These are phyloP conservation scores for Candida easanensis DNA, from an alignment of 805 yeast genomes.

Conservation along the genomic window DNA sequence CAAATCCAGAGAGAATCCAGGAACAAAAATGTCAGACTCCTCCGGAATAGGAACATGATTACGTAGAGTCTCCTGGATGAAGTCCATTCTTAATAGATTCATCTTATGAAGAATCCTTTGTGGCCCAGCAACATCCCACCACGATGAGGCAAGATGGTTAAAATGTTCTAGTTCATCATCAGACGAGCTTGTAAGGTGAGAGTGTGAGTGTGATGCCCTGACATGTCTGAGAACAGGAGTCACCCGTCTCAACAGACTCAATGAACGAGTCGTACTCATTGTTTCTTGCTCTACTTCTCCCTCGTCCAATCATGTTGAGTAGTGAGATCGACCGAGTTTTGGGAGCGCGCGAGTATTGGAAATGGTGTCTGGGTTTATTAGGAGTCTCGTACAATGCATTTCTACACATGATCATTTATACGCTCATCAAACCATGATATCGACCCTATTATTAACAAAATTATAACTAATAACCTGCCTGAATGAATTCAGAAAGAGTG, in stretches of 20 bases:
- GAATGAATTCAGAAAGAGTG: too few relatives aligned
- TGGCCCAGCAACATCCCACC: constrained; percentile 97
- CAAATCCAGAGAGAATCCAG: constrained; percentile 70
- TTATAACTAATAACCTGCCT: too few relatives aligned
- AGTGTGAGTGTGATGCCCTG: constrained; percentile 8
- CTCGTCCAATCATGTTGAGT: too few relatives aligned
- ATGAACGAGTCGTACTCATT: background rate
- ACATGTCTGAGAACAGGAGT: background rate
- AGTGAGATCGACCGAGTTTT: too few relatives aligned
- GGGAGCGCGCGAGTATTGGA: too few relatives aligned
- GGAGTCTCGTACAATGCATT: too few relatives aligned
- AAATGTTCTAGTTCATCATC: constrained; percentile 77
- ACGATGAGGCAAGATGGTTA: constrained; percentile 81
- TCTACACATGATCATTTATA: too few relatives aligned
- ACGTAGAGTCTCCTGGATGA: constrained; percentile 61
- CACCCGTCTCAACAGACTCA: background rate
- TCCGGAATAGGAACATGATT: constrained; percentile 16
- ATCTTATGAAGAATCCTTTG: constrained; percentile 92
- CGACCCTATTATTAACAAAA: too few relatives aligned
- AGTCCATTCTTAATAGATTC: constrained; percentile 89
- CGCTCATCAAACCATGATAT: too few relatives aligned
- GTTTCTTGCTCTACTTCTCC: background rate
- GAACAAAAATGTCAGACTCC: constrained; percentile 52
- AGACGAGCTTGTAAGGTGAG: constrained; percentile 38
- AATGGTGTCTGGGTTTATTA: too few relatives aligned